Base-by-base conservation (phyloP, 225 moss, liverwort and hornwort species). In the Straminergon stramineum region DNA sequence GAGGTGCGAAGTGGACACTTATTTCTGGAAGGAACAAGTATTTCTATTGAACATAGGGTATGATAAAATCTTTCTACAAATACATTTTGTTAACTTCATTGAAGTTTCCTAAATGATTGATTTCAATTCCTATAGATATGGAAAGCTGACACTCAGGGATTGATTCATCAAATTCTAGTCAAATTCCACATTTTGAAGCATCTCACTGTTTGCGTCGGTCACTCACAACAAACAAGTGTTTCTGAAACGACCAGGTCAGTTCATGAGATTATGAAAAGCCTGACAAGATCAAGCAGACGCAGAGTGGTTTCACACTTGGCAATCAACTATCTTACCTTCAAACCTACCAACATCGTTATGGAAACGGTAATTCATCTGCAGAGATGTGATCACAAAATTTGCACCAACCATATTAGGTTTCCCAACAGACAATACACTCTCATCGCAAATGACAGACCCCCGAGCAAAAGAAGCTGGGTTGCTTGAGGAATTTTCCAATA, bases 301-400 rank as follows among this genome's bases (percentile, higher is more conserved):
- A 62, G 43, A 75, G 21, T 34, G 53, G 21, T 58, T 53, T 61
- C 34, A 75, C 53, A 41, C 58, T 82, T 16, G 58, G 65, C 45
- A 83, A 73, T 78, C 66, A n/a, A 84, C 81, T 78, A 83, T 84
- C 93, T 91, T 90, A 95, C 94, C 95, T 95, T 88, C 84, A 57
- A 88, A 95, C 81, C 91, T 93, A 82, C 90, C 90, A 91, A 95
- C 91, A 76, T 66, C 67, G 39, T 93, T 87, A 57, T 91, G 89
- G 77, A 95, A 93, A 74, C 84, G 90, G 79, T 84, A 30, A 90
- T 95, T 95, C 63, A 37, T 87, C 95, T 95, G 94, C 91, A 84
- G 84, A 90, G 82, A 55, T 45, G n/a, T 79, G 74, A 81, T 73
- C 58, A 81, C 57, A 87, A 81, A 70, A 87, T 66, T 51, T 51